Base-by-base conservation (phyloP, 768 basidiomycete species). In the Psilocybe sp. region DNA sequence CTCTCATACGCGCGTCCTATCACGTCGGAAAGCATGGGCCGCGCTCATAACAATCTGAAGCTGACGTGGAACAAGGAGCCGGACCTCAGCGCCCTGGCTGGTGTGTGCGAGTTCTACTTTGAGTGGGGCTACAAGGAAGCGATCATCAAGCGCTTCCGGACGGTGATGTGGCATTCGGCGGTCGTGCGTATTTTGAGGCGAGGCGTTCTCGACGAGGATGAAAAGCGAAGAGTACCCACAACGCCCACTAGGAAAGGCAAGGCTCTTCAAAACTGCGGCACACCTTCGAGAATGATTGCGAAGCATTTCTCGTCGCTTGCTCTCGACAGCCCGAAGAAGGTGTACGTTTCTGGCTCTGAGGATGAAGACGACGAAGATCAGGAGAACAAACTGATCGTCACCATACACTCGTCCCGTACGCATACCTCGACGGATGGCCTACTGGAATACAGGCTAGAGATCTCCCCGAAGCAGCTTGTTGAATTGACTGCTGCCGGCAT, bases 41-140 rank as follows among this genome's bases (percentile, higher is more conserved):
- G 72, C 45, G 61, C 69, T 2, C 62, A 60, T 16, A 64, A 69
- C 33, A 68, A 72, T 33, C 55, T 69, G 44, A 64, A 58, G 51
- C 63, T 75, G 20, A 76, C 70, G 0, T 78, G 77, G 71, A 63
- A 72, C 1, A 75, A 70, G 49, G 88, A 92, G 52, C 86, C 87
- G 0, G 81, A 87, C 56, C 69, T 91, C 1, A 78, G 77, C 13
- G 81, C 79, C 47, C 78, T 95, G 13, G 92, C 94, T 0, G 79
- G 71, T 9, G 74, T 85, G 3, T 95, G 92, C 70, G 94, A 97
- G 65, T 75, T 84, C 41, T 88, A 85, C 63, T 96, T 96, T 54
- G 93, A 95, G 62, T 97, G 93, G 93, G 93, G 93, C 0, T 84
- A 90, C 44, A 84, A 77, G 58, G 87, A 91, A 42, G 74, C 82